These are phyloP conservation scores for rapeseed (Brassica napus) DNA, from an alignment of 345 rosid genomes.

Conservation along the genomic window Da-Ae NC_063442.1:38143501-38144000, in stretches of 20 bases:
- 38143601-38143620: not conserved
- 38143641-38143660: not conserved
- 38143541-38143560: constrained; percentile 54
- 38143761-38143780: not conserved
- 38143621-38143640: not conserved
- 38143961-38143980: constrained; percentile 16
- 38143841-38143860: not conserved
- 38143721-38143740: not conserved
- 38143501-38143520: constrained; percentile 80
- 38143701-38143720: not conserved
- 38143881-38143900: constrained; percentile 28
- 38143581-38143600: constrained; percentile 36
- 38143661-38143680: not conserved
- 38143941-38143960: not conserved
- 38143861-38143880: not conserved
- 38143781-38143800: not conserved
- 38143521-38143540: constrained; percentile 60
- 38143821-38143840: not conserved
- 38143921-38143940: constrained; percentile 28
- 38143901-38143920: constrained; percentile 21
- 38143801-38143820: not conserved
- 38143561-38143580: constrained; percentile 14
- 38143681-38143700: not conserved
- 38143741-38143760: not conserved
- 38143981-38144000: constrained; percentile 25